phyloP scores from a whole-genome alignment of 345 rosid species.

The Syzygium jambos region DNA sequence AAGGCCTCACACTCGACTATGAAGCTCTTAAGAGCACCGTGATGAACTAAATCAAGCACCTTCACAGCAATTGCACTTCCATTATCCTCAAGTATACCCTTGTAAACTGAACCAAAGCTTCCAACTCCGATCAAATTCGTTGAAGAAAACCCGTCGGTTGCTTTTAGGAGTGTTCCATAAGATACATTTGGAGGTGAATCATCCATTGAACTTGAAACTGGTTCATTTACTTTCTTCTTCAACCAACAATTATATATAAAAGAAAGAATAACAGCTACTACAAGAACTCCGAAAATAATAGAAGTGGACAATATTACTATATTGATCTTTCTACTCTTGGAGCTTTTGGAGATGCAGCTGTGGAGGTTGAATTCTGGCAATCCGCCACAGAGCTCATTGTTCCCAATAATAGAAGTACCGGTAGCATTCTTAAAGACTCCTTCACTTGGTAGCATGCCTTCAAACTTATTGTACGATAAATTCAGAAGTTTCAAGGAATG shows the following conservation, averaged over 20 bases:
- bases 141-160: too few relatives aligned
- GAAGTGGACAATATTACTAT: background rate
- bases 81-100: too few relatives aligned
- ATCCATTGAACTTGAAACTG: too few relatives aligned
- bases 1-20: too few relatives aligned
- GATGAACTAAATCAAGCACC: too few relatives aligned
- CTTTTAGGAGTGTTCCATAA: background rate
- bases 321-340: background rate
- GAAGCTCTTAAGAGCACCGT: too few relatives aligned
- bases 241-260: background rate
- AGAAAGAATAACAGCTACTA: accelerated
- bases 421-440: background rate
- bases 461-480: background rate
- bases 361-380: background rate
- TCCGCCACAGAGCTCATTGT: background rate
- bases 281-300: background rate
- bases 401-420: background rate
- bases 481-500: background rate
- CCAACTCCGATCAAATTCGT: background rate
- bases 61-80: too few relatives aligned
- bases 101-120: background rate
- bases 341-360: background rate
- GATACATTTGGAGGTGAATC: background rate
- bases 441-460: background rate
- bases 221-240: background rate